Conservation (phyloP, 192 early-diverging fungal species). For the Gonapodya sp. region DNA sequence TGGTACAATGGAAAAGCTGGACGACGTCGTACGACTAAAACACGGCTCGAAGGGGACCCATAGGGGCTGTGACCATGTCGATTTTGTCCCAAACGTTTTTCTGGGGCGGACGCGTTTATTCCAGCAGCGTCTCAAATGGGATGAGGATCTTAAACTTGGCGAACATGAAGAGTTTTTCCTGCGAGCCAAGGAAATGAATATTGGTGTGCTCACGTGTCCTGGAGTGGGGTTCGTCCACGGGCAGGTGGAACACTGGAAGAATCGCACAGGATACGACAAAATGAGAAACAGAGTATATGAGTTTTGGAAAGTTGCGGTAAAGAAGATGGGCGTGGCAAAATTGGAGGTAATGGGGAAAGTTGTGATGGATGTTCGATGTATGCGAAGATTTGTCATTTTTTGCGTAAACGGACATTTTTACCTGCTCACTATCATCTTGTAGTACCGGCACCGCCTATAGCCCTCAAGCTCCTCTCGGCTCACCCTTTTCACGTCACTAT, state of each 20-base stretch:
- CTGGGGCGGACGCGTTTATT: slow-evolving; percentile 21
- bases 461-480: neutral
- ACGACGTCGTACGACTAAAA: slow-evolving; percentile 12
- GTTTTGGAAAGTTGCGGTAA: slow-evolving; percentile 20
- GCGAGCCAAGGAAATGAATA: slow-evolving; percentile 20
- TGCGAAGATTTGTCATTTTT: neutral
- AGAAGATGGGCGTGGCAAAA: slow-evolving; percentile 16
- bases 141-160: slow-evolving; percentile 25
- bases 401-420: neutral
- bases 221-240: slow-evolving; percentile 23
- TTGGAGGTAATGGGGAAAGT: slow-evolving; percentile 20
- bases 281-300: slow-evolving; percentile 21
- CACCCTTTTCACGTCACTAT: slow-evolving; percentile 3
- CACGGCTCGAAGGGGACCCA: slow-evolving; percentile 16
- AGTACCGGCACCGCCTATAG: neutral
- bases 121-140: slow-evolving; percentile 18
- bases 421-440: neutral
- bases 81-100: slow-evolving; percentile 27
- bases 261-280: slow-evolving; percentile 21
- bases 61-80: slow-evolving; percentile 21
- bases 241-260: slow-evolving; percentile 25
- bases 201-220: slow-evolving; percentile 23
- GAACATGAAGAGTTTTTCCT: slow-evolving; percentile 30
- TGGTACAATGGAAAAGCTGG: slow-evolving; percentile 17
- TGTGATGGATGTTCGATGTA: slow-evolving; percentile 24